Evolutionary conservation across 225 moss, liverwort and hornwort genomes (phyloP), one percentile per base, ranked within the genome.

Genomic region (Bryoerythrophyllum caledonicum): DNA sequence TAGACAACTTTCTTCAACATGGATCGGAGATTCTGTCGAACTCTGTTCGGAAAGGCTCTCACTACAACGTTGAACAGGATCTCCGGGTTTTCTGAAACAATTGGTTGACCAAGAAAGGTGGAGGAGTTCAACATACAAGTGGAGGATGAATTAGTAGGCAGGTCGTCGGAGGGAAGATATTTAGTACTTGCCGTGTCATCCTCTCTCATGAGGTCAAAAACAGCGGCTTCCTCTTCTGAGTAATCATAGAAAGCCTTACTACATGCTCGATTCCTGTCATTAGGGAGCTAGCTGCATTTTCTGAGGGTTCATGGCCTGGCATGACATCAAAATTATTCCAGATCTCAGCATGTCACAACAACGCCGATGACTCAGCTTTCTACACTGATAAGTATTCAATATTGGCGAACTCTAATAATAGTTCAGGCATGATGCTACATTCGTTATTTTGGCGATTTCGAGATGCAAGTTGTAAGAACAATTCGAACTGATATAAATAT

Each of bases 271-370:
- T 34, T 68, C 44, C 64, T 61, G 48, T 67, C 73, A 53, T 78
- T 80, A 13, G 48, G 55, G 19, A n/a, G n/a, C n/a, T n/a, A 77
- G 67, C 34, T 80, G 77, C 60, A 80, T 44, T 62, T 43, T 76
- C 73, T 54, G 73, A 65, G 61, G 78, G 61, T 44, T 78, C 73
- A 67, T 60, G 68, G 52, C 63, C 80, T 41, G 71, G 35, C 61
- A 60, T 72, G 65, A 52, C 73, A 79, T 80, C 63, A 66, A 78
- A 19, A 57, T 73, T 73, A 60, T 65, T 71, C n/a, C 68, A 68
- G 16, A 24, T 63, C 63, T 63, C 70, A 81, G n/a, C n/a, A n/a
- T n/a, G n/a, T n/a, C n/a, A n/a, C 46, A 58, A 26, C 25, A 19
- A 26, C 24, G n/a, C 74, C 41, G 61, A 65, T 74, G 40, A 40